phyloP scores from a whole-genome alignment of 2,329 filamentous ascomycete species.

The Verticillium dahliae region DNA sequence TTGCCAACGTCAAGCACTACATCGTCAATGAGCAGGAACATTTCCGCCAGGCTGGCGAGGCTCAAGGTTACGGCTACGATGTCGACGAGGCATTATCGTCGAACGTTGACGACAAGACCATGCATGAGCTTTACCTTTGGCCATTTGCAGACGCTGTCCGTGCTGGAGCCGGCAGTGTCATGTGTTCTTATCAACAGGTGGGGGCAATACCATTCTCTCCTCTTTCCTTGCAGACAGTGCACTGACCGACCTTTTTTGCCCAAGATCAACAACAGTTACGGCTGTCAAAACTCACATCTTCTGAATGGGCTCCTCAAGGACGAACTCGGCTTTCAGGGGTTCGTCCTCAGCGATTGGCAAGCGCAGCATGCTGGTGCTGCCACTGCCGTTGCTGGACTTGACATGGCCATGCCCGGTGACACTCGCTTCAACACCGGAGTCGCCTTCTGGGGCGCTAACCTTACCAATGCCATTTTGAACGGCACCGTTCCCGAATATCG shows the following conservation, averaged over 20 bases:
- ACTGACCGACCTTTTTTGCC: neutral
- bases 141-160: conserved; percentile 68
- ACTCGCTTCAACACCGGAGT: conserved; percentile 65
- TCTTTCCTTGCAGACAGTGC: conserved; percentile 21
- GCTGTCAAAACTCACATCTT: conserved; percentile 71
- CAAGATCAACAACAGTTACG: conserved; percentile 71
- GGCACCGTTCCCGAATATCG: conserved; percentile 83
- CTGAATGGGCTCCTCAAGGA: conserved; percentile 72
- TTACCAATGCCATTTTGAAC: conserved; percentile 83
- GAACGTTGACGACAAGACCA: conserved; percentile 64
- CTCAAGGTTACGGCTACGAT: conserved; percentile 46
- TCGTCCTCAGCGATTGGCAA: conserved; percentile 75
- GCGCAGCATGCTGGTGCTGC: conserved; percentile 66
- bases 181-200: conserved; percentile 67
- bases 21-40: conserved; percentile 74
- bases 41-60: conserved; percentile 59
- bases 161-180: conserved; percentile 57
- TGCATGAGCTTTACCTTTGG: conserved; percentile 74
- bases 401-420: conserved; percentile 89
- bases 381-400: conserved; percentile 64
- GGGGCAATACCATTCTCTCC: conserved; percentile 66
- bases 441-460: conserved; percentile 78
- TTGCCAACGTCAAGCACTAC: conserved; percentile 77
- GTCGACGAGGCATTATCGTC: conserved; percentile 54
- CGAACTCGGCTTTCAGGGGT: conserved; percentile 76